Conservation (phyloP, 345 rosid species). For the Cardamine resedifolia region DNA sequence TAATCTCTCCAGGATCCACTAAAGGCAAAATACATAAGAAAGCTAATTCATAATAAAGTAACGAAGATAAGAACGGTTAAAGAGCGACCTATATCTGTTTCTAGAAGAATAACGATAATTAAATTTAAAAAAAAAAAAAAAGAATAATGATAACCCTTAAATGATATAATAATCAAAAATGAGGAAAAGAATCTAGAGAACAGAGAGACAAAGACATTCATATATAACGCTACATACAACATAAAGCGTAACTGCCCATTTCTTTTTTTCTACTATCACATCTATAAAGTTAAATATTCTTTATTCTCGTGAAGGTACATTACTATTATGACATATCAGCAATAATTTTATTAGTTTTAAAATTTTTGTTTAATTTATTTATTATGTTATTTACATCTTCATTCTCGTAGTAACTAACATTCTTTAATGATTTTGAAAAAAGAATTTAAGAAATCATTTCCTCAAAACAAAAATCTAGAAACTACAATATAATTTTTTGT, state of each 20-base stretch:
- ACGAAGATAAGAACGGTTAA: conserved; percentile 13
- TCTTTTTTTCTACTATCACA: background rate
- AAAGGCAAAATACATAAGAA: background rate
- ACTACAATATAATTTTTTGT: no score
- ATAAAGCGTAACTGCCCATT: conserved; percentile 19
- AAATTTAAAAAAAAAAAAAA: no score
- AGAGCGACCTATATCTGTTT: conserved; percentile 13
- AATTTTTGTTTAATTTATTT: no score
- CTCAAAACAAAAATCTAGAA: no score
- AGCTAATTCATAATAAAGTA: conserved; percentile 10
- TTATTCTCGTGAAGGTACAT: no score
- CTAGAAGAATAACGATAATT: conserved; percentile 15
- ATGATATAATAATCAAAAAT: conserved; percentile 8
- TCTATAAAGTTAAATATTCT: no score
- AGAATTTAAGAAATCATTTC: no score
- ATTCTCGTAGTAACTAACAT: no score
- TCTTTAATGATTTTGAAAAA: no score
- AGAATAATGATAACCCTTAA: conserved; percentile 12
- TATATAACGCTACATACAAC: conserved; percentile 18
- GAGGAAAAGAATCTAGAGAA: conserved; percentile 27
- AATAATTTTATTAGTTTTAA: no score
- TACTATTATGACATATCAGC: no score
- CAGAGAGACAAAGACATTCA: conserved; percentile 22
- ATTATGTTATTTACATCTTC: no score
- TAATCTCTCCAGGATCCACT: background rate